Conservation (phyloP, 495 filamentous ascomycete species). For the Chaetomium cochliodes region DNA sequence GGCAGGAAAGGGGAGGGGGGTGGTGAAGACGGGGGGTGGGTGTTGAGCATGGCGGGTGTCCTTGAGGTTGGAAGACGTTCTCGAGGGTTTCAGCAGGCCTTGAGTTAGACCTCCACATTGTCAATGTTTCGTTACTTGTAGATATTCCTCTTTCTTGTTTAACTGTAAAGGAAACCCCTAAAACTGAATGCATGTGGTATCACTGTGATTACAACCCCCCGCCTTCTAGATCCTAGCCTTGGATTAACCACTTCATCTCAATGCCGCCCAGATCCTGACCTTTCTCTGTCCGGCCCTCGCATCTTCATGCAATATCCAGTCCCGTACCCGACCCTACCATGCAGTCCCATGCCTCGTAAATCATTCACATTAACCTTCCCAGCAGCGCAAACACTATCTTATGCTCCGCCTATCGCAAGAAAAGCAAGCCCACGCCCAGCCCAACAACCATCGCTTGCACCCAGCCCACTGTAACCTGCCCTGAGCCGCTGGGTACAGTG, state of each 20-base stretch:
- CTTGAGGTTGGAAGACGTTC: neutral
- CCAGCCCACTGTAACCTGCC: neutral
- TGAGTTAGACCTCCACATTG: neutral
- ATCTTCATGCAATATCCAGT: neutral
- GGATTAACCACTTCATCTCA: neutral
- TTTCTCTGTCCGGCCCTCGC: neutral
- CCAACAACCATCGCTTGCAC: neutral
- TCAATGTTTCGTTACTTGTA: neutral
- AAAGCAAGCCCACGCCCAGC: slow-evolving; percentile 17
- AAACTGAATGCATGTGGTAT: slow-evolving; percentile 20
- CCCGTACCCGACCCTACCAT: neutral
- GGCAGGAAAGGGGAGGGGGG: too few species aligned
- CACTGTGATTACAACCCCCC: slow-evolving; percentile 13
- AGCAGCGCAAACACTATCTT: slow-evolving; percentile 1
- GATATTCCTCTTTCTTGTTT: neutral
- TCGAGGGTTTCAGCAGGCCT: neutral
- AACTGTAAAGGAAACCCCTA: neutral
- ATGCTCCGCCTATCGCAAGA: neutral
- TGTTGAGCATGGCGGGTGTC: neutral
- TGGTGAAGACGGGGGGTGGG: neutral
- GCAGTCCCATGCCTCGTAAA: neutral
- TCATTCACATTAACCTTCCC: neutral
- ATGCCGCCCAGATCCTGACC: neutral
- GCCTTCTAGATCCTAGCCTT: neutral
- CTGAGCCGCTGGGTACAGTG: neutral